A percentile compares a stretch with the other conserved stretches of the same genome.
These are phyloP conservation scores for Cytospora piceae DNA, from an alignment of 2,329 filamentous ascomycete genomes.

Conservation along the genomic window DNA sequence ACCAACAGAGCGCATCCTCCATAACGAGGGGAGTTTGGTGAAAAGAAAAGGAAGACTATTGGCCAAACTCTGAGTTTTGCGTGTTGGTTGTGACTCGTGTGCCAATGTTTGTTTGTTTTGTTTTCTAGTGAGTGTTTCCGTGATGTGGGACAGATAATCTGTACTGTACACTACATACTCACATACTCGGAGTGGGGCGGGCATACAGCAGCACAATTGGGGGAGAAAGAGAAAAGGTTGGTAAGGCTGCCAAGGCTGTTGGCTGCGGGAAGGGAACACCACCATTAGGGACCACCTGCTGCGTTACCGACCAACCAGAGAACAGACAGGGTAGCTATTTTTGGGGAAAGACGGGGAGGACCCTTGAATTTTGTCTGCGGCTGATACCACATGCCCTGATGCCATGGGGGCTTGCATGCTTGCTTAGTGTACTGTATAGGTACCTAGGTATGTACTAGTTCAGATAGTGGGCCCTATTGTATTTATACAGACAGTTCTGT, in stretches of 20 bases:
- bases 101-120: too few relatives aligned
- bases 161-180: too few relatives aligned
- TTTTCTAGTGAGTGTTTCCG: too few relatives aligned
- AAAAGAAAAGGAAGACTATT: not conserved
- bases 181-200: too few relatives aligned
- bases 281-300: not conserved
- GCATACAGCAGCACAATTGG: too few relatives aligned
- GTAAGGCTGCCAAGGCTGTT: not conserved
- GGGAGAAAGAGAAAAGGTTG: not conserved
- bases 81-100: too few relatives aligned
- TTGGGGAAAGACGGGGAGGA: not conserved
- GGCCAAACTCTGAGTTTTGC: too few relatives aligned
- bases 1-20: not conserved
- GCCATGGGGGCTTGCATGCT: too few relatives aligned
- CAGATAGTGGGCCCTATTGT: not conserved
- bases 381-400: not conserved
- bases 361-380: not conserved
- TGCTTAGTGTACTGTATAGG: too few relatives aligned
- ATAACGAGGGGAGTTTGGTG: too few relatives aligned
- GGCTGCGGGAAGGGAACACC: not conserved
- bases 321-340: constrained; percentile 10
- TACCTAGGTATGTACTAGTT: not conserved
- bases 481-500: too few relatives aligned
- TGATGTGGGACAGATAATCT: too few relatives aligned
- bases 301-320: constrained; percentile 6